A percentile compares a stretch with the other conserved stretches of the same genome.
Evolutionary conservation across 345 rosid species (phyloP).

Genomic region (Ceriops decandra): DNA sequence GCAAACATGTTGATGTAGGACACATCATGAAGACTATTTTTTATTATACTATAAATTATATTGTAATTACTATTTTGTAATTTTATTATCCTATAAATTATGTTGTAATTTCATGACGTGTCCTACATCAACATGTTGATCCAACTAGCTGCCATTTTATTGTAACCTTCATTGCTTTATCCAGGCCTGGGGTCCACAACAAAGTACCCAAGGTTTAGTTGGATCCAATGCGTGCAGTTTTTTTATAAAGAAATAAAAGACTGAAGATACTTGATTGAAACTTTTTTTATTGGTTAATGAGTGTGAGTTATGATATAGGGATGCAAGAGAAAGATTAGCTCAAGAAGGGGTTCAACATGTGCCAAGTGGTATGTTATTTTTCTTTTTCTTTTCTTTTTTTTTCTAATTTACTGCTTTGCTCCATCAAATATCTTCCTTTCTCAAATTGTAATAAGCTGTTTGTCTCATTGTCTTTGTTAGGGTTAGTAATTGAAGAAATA

Average conservation of each 20-base stretch:
- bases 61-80: no score
- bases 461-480: conserved; percentile 23
- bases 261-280: not conserved
- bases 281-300: conserved; percentile 9
- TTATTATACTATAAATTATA: no score
- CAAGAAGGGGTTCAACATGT: conserved; percentile 44
- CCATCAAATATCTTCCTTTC: not conserved
- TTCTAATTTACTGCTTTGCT: not conserved
- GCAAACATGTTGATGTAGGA: no score
- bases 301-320: conserved; percentile 35
- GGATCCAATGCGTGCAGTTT: no score
- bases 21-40: no score
- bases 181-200: no score
- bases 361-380: conserved; percentile 43
- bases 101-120: no score
- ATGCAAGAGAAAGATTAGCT: conserved; percentile 48
- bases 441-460: not conserved
- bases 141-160: no score
- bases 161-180: no score
- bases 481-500: conserved; percentile 65
- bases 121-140: no score
- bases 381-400: not conserved
- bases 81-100: no score
- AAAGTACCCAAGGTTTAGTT: no score
- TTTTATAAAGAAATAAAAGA: not conserved